Conservation (phyloP, 768 basidiomycete species). For the Lactarius deliciosus region DNA sequence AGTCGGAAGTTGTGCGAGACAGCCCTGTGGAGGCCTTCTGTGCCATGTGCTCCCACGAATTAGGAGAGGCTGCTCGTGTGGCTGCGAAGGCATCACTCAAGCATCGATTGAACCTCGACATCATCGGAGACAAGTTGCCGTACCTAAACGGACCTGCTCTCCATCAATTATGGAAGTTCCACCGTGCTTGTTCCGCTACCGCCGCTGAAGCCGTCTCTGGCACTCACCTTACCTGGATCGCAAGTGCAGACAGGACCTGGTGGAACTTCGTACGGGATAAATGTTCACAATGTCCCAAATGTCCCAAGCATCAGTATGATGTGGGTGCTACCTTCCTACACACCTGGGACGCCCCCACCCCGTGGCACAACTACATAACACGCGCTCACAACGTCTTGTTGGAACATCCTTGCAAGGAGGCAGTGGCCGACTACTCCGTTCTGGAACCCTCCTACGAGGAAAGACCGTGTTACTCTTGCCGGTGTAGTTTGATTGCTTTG, state of each 20-base stretch:
- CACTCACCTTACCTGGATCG: not conserved
- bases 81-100: slow-evolving; percentile 16
- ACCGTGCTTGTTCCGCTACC: slow-evolving; percentile 13
- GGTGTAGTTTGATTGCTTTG: not conserved
- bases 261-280: not conserved
- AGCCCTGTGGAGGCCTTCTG: slow-evolving; percentile 3
- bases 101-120: slow-evolving; percentile 7
- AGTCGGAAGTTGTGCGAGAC: not conserved
- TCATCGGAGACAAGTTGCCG: not conserved
- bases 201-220: not conserved
- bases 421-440: not conserved
- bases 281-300: no score
- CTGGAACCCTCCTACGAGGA: not conserved
- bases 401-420: not conserved
- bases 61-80: not conserved
- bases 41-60: not conserved
- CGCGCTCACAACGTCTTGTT: not conserved
- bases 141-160: slow-evolving; percentile 13
- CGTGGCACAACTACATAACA: not conserved
- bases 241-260: not conserved
- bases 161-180: slow-evolving; percentile 6
- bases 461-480: not conserved
- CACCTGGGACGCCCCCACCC: not conserved
- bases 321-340: not conserved
- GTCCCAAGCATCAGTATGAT: not conserved